Base-by-base conservation (phyloP, 768 basidiomycete genomes). In the Mycena rebaudengoi region DNA sequence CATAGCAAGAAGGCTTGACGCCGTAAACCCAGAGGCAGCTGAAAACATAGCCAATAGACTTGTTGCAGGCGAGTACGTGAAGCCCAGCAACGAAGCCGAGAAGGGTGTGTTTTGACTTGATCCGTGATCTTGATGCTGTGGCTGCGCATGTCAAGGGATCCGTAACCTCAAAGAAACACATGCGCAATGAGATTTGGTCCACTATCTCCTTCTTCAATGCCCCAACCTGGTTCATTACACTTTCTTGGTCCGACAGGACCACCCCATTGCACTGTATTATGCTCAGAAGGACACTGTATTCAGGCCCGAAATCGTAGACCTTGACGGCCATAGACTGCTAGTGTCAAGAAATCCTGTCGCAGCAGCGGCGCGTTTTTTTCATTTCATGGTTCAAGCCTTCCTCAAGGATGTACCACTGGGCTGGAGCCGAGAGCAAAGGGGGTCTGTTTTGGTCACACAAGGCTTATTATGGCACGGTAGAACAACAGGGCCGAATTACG, bases 81-180 rank as follows among this genome's bases (percentile, higher is more conserved):
- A 63, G 32, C 73, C 74, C 2, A 55, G 62, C 21, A 77, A 71
- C 3, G 69, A 75, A 2, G 72, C 40, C 7, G 81, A 83, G 56
- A 75, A 75, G n/a, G 29, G 29, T 32, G 0, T 82, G 79, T 48
- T 82, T 76, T 52, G 51, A 71, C 4, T 28, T 83, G 0, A 52
- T 83, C 0, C 37, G 70, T 23, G 71, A 80, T 40, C 30, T 83
- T 0, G 78, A 83, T 48, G 69, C 72, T 57, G 71, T 84, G 3
- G 73, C 64, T 5, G 74, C 74, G 0, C 59, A 74, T 14, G 71
- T 77, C 0, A 37, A 67, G 13, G 75, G 76, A 0, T 80, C 77
- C 0, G 23, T 67, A 6, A 70, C 72, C 1, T 66, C 58, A 7
- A 77, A 76, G 48, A 74, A 76, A 37, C 62, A 75, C 40, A 71